Evolutionary conservation across 805 yeast genomes (phyloP).

Genomic region (Candida ulmi): DNA sequence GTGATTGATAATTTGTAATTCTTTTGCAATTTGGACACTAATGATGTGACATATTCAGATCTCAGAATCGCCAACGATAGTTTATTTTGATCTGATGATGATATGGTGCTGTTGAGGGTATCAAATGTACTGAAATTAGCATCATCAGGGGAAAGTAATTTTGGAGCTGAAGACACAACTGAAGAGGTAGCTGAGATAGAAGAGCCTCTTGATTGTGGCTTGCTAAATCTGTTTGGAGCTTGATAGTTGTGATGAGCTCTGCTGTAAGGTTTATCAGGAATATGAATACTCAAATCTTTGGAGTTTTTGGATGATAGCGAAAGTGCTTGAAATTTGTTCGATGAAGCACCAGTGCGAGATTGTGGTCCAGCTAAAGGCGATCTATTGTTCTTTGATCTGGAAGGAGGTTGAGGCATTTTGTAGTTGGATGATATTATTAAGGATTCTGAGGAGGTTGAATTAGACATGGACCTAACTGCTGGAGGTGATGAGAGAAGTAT

Average conservation of each 20-base stretch:
- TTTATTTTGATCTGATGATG: conserved; percentile 1
- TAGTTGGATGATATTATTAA: conserved; percentile 8
- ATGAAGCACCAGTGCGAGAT: neutral
- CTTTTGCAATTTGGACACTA: conserved; percentile 6
- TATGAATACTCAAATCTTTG: conserved; percentile 20
- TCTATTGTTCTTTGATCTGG: neutral
- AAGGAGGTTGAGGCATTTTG: conserved; percentile 1
- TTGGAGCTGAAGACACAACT: conserved; percentile 23
- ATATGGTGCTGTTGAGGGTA: neutral
- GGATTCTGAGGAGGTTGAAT: conserved; percentile 3
- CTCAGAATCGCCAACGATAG: conserved; percentile 15
- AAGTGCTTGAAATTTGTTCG: conserved; percentile 8
- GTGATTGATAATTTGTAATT: conserved; percentile 15
- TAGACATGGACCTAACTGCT: neutral
- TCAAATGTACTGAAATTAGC: conserved; percentile 1
- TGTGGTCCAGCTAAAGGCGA: conserved; percentile 1
- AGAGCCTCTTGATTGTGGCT: conserved; percentile 22
- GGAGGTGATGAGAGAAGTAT: conserved; percentile 10
- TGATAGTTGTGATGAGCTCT: conserved; percentile 1
- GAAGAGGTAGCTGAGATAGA: conserved; percentile 24
- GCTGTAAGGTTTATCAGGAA: conserved; percentile 9
- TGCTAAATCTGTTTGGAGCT: conserved; percentile 11
- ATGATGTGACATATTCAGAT: conserved; percentile 12
- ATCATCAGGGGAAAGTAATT: conserved; percentile 17
- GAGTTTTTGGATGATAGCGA: conserved; percentile 19